Base-by-base conservation (phyloP, 1,284 basidiomycete species). In the Austroboletus niveus region DNA sequence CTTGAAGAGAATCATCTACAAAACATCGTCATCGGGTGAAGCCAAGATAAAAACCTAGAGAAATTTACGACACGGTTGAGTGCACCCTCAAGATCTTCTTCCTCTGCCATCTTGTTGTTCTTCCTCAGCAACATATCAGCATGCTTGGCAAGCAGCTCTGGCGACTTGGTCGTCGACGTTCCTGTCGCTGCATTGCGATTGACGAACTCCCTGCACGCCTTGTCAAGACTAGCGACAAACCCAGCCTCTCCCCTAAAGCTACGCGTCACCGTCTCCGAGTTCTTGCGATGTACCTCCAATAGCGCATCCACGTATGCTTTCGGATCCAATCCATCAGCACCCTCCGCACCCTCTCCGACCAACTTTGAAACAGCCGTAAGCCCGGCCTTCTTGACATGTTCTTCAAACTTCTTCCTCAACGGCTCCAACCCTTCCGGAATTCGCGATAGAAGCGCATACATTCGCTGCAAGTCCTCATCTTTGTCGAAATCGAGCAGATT, bases 1-100 rank as follows among this genome's bases (percentile, higher is more conserved):
- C 73, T 98, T 98, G 88, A 99, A 99, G 47, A 99, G 78, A 42
- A 95, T 80, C 96, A 98, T 98, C 94, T 96, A 56, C n/a, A 45
- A 36, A 30, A 17, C 31, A 55, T 24, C 51, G 7, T 58, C 29
- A 51, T 8, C 11, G 31, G 5, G 11, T 8, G 12, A 14, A 31
- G 3, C 5, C 1, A 47, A 30, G 15, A 30, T 42, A 39, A 29
- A 47, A 42, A 48, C 40, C 47, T 39, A 5, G 11, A 51, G 36
- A 12, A 42, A 78, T 87, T 36, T 72, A 95, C 94, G 62, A 94
- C 92, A 65, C 94, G 89, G 70, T 94, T 91, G 42, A 99, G 72
- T 10, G 92, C 90, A 46, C 87, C 83, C 71, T 98, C 96, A 8
- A 99, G 76, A 62, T 95, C 90, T 44, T 83, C 84, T 60, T 98